These are phyloP conservation scores for Phaeomoniella chlamydospora DNA, from an alignment of 2,329 filamentous ascomycete species.

Conservation along the genomic window DNA sequence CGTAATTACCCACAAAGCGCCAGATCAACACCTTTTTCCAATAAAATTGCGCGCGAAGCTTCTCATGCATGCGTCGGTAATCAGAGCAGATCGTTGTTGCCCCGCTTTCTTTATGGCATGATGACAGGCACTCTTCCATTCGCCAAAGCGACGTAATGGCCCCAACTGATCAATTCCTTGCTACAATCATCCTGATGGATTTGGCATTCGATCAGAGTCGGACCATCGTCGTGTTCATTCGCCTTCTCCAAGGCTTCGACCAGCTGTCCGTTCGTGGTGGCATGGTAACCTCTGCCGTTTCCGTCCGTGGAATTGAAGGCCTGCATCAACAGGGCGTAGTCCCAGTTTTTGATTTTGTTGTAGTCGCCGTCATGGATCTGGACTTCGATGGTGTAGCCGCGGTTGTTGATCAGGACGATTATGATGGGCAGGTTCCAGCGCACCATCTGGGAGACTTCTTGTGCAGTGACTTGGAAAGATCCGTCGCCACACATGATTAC, in stretches of 20 bases:
- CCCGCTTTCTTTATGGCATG: neutral
- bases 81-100: too few species aligned
- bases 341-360: neutral
- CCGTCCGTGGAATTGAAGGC: neutral
- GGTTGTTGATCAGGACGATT: neutral
- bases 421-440: conserved; percentile 26
- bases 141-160: neutral
- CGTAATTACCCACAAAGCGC: too few species aligned
- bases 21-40: too few species aligned
- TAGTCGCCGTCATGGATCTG: neutral
- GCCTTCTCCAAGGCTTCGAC: neutral
- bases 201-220: neutral
- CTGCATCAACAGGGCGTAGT: neutral
- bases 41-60: too few species aligned
- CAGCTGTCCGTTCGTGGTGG: neutral
- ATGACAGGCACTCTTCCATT: neutral
- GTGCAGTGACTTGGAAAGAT: conserved; percentile 51
- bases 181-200: neutral
- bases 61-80: too few species aligned
- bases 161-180: neutral
- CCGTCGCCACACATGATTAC: conserved; percentile 34
- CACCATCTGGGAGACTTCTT: conserved; percentile 52
- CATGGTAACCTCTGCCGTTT: neutral
- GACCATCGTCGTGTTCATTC: neutral
- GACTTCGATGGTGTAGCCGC: neutral